Evolutionary conservation across 2,329 filamentous ascomycete genomes (phyloP).

Genomic region (Scytalidium lignicola): DNA sequence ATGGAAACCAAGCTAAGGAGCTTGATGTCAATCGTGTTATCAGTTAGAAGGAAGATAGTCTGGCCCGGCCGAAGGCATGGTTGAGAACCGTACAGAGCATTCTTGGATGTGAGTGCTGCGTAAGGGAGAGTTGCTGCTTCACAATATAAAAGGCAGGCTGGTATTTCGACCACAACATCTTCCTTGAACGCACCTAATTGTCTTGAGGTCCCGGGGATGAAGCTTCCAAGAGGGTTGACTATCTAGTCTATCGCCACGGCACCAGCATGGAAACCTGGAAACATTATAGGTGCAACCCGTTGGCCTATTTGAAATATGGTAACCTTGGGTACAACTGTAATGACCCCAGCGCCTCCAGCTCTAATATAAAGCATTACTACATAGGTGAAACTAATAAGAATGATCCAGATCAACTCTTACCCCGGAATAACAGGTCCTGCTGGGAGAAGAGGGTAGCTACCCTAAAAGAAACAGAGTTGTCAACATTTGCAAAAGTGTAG

Average conservation of each 20-base stretch:
- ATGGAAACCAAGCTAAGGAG: slow-evolving; percentile 26
- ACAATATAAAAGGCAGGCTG: slow-evolving; percentile 33
- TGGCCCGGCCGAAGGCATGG: too few species aligned
- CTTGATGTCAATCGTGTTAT: slow-evolving; percentile 32
- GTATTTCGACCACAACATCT: slow-evolving; percentile 35
- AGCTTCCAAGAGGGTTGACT: slow-evolving; percentile 31
- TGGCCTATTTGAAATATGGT: slow-evolving; percentile 50
- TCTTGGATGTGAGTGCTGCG: slow-evolving; percentile 46
- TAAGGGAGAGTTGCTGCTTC: slow-evolving; percentile 45
- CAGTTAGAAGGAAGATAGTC: slow-evolving; percentile 28
- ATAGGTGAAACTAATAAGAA: too few species aligned
- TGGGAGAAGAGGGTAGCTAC: too few species aligned
- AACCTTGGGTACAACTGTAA: slow-evolving; percentile 35
- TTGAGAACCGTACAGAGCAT: slow-evolving; percentile 41
- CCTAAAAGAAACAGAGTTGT: too few species aligned
- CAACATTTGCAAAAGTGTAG: too few species aligned
- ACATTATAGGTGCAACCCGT: slow-evolving; percentile 53
- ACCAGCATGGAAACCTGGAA: too few species aligned
- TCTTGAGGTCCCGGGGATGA: slow-evolving; percentile 30
- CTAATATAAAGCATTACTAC: too few species aligned
- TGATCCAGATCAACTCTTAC: too few species aligned
- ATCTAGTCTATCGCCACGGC: slow-evolving; percentile 8
- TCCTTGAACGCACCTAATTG: slow-evolving; percentile 30
- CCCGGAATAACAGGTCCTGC: too few species aligned
- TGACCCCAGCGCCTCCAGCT: slow-evolving; percentile 45